These are phyloP conservation scores for Zygnema cylindricum DNA, from an alignment of 139 green algal species.

Conservation along the genomic window DNA sequence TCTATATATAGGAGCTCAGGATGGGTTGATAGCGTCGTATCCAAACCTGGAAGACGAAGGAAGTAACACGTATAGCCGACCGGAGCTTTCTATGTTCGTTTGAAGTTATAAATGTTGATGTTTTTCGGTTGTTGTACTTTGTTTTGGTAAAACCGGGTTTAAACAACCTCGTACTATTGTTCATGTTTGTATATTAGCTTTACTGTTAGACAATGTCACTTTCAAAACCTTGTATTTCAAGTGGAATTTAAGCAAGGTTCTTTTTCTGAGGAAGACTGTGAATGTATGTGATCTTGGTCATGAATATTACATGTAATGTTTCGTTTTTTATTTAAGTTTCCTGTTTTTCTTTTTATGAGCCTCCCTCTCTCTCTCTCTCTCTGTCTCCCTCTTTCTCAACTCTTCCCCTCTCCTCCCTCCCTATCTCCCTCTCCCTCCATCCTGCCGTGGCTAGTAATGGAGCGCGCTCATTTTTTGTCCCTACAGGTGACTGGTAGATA, in stretches of 20 bases:
- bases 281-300: too few species aligned
- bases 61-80: slow-evolving; percentile 73
- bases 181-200: not conserved
- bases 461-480: not conserved
- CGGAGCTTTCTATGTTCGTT: slow-evolving; percentile 88
- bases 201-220: not conserved
- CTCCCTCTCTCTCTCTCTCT: not conserved
- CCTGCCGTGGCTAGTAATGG: too few species aligned
- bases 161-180: not conserved
- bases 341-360: not conserved
- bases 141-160: not conserved
- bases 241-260: not conserved
- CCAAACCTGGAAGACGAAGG: slow-evolving; percentile 67
- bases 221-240: not conserved
- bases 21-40: slow-evolving; percentile 84
- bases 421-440: not conserved
- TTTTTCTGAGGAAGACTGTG: too few species aligned
- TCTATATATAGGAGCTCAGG: slow-evolving; percentile 93
- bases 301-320: not conserved
- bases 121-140: not conserved
- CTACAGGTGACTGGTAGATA: not conserved
- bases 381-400: not conserved
- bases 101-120: slow-evolving; percentile 3
- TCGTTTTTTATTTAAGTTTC: not conserved
- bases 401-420: too few species aligned